Evolutionary conservation across 2,329 filamentous ascomycete genomes (phyloP).

Genomic region (Thelonectria rubi): DNA sequence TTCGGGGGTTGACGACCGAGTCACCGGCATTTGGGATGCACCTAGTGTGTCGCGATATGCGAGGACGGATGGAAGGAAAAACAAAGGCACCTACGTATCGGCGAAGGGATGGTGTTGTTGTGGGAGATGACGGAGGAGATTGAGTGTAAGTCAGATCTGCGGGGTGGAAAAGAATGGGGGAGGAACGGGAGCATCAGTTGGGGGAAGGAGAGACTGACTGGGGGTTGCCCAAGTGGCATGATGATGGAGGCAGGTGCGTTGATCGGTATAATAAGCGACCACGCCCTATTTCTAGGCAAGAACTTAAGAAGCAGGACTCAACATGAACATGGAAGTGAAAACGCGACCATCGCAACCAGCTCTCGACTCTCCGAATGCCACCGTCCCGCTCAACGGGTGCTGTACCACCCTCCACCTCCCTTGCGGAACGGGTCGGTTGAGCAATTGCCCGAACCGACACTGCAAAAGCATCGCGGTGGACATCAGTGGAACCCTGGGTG

Average conservation of each 20-base stretch:
- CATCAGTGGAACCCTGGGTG: not conserved
- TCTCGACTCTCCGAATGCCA: not conserved
- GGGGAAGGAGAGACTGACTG: constrained; percentile 17
- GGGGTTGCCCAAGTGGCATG: constrained; percentile 5
- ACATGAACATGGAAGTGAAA: not conserved
- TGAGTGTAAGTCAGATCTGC: constrained; percentile 4
- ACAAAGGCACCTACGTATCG: not conserved
- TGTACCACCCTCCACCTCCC: not conserved
- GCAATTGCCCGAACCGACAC: constrained; percentile 5
- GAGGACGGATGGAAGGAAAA: not conserved
- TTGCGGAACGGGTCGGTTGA: not conserved
- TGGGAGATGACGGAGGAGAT: constrained; percentile 5
- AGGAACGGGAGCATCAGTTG: not conserved
- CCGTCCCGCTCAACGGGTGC: not conserved
- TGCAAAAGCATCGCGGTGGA: not conserved
- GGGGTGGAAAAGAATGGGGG: constrained; percentile 24
- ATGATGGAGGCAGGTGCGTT: not conserved
- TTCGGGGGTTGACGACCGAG: constrained; percentile 20
- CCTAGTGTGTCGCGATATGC: not conserved
- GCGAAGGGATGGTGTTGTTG: constrained; percentile 8
- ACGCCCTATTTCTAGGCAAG: not conserved
- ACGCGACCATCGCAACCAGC: not conserved
- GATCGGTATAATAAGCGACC: not conserved
- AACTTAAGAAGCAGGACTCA: not conserved
- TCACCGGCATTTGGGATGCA: not conserved